Conservation (phyloP, 2,329 filamentous ascomycete genomes). For the Sporothrix sp. region DNA sequence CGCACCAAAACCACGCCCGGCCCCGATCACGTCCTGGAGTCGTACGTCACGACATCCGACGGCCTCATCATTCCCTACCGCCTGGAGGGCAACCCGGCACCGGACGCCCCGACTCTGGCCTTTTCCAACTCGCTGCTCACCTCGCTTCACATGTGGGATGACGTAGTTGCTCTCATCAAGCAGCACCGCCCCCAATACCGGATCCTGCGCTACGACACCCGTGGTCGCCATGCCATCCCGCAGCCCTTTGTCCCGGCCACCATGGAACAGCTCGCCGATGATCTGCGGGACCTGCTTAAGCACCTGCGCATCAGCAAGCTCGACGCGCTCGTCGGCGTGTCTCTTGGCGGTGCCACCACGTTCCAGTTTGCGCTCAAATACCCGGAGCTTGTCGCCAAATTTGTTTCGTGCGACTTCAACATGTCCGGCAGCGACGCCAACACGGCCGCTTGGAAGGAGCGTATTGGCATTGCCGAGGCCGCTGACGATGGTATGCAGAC, state of each 20-base stretch:
- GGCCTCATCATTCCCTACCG: conserved; percentile 61
- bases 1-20: conserved; percentile 44
- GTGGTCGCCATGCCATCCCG: conserved; percentile 51
- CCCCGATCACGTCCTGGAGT: conserved; percentile 46
- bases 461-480: conserved; percentile 57
- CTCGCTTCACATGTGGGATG: conserved; percentile 71
- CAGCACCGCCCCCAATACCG: conserved; percentile 53
- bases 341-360: conserved; percentile 69
- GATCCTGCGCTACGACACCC: conserved; percentile 67
- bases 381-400: conserved; percentile 47
- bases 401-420: conserved; percentile 74
- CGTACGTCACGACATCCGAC: conserved; percentile 56
- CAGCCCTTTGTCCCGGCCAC: conserved; percentile 42
- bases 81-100: conserved; percentile 60
- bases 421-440: conserved; percentile 62
- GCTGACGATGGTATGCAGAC: conserved; percentile 43
- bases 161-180: conserved; percentile 54
- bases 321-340: conserved; percentile 63
- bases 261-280: conserved; percentile 56
- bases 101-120: conserved; percentile 60
- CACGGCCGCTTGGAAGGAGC: conserved; percentile 68
- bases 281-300: conserved; percentile 56
- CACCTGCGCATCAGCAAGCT: conserved; percentile 59
- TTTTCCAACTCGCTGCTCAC: conserved; percentile 76
- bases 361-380: conserved; percentile 62